Evolutionary conservation across 768 basidiomycete species (phyloP).

Genomic region (Artomyces pyxidatus): DNA sequence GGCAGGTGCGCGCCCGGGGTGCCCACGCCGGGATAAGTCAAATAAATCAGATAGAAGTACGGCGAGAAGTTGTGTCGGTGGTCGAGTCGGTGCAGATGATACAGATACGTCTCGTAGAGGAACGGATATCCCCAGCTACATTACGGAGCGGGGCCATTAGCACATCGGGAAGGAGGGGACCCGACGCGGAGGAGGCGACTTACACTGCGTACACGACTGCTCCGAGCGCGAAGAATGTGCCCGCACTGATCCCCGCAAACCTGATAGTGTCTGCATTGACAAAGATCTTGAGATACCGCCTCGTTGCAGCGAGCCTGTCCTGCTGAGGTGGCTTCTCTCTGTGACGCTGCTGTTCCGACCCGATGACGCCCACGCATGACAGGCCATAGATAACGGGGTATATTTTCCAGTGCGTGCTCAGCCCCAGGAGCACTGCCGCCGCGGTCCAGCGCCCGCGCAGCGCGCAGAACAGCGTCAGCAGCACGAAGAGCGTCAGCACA

Average conservation of each 20-base stretch:
- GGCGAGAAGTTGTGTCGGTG: conserved; percentile 98
- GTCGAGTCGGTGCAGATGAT: conserved; percentile 85
- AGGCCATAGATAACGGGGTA: conserved; percentile 90
- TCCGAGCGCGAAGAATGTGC: conserved; percentile 59
- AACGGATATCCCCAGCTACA: conserved; percentile 92
- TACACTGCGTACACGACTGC: conserved; percentile 67
- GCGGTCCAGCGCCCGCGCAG: conserved; percentile 49
- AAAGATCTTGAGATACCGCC: conserved; percentile 24
- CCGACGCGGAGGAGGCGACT: conserved; percentile 20
- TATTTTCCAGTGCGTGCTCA: conserved; percentile 94
- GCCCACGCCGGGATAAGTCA: conserved; percentile 54
- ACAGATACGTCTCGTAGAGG: conserved; percentile 85
- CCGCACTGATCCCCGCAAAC: conserved; percentile 64
- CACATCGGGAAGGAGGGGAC: neutral
- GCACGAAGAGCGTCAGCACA: conserved; percentile 71
- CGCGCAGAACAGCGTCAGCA: conserved; percentile 56
- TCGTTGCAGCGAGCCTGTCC: neutral
- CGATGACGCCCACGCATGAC: conserved; percentile 57
- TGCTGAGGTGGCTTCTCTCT: neutral
- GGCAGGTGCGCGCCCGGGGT: conserved; percentile 18
- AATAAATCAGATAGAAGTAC: conserved; percentile 93
- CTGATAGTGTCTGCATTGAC: conserved; percentile 45
- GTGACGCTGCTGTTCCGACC: conserved; percentile 8
- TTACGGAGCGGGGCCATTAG: neutral
- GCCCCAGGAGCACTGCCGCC: conserved; percentile 67